Evolutionary conservation across 805 yeast species (phyloP).

Genomic region (Candida boidinii): DNA sequence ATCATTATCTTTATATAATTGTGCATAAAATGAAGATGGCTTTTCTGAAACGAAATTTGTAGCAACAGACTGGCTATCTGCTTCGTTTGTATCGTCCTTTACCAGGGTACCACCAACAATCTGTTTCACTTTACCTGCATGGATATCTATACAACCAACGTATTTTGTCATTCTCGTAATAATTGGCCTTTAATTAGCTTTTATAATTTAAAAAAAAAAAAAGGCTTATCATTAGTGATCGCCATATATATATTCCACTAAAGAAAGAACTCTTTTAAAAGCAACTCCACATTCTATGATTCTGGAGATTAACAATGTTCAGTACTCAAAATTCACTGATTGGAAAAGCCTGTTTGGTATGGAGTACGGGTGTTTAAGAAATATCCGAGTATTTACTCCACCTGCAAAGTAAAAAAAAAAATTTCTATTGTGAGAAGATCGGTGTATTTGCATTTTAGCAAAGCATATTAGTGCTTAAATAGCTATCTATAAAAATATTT

Average conservation of each 20-base stretch:
- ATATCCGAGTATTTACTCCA: too few relatives aligned
- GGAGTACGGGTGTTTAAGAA: too few relatives aligned
- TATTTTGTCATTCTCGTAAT: slow-evolving; percentile 60
- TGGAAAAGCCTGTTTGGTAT: too few relatives aligned
- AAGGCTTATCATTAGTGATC: too few relatives aligned
- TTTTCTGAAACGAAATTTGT: slow-evolving; percentile 77
- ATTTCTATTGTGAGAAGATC: too few relatives aligned
- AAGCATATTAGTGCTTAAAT: too few relatives aligned
- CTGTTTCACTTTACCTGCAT: slow-evolving; percentile 91
- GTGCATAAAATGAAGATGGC: slow-evolving; percentile 69
- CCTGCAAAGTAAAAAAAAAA: too few relatives aligned
- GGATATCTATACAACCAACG: slow-evolving; percentile 93
- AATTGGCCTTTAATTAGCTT: background rate
- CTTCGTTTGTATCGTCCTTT: slow-evolving; percentile 37
- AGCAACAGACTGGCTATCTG: slow-evolving; percentile 29
- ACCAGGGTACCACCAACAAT: slow-evolving; percentile 89
- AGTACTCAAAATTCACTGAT: too few relatives aligned
- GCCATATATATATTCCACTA: background rate
- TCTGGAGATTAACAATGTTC: too few relatives aligned
- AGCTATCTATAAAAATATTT: too few relatives aligned
- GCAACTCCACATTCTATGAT: too few relatives aligned
- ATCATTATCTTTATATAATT: slow-evolving; percentile 48
- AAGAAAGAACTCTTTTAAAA: background rate
- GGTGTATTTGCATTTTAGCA: too few relatives aligned
- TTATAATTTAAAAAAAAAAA: background rate